A percentile compares a stretch with the other conserved stretches of the same genome.
Conservation (phyloP, 441 rosid genomes). For the Jatropha podagrica region DNA sequence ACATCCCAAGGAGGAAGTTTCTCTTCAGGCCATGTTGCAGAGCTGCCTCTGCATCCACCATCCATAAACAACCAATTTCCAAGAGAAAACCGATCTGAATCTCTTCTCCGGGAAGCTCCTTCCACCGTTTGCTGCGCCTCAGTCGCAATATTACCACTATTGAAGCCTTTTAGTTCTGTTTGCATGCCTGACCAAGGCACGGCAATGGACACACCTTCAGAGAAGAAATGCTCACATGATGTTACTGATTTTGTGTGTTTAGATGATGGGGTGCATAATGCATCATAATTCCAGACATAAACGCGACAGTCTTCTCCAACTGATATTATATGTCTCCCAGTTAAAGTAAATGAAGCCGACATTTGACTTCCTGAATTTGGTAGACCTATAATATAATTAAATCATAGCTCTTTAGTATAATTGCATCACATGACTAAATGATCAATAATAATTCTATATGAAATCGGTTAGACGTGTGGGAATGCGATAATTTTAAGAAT, state of each 20-base stretch:
- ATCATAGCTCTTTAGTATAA: not conserved
- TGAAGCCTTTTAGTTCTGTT: conserved; percentile 10
- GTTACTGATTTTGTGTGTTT: conserved; percentile 45
- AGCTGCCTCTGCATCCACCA: conserved; percentile 44
- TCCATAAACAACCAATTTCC: conserved; percentile 56
- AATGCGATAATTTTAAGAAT: conserved; percentile 6
- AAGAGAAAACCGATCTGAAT: conserved; percentile 45
- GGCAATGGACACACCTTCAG: conserved; percentile 62
- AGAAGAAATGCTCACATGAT: conserved; percentile 70
- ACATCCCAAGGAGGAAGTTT: conserved; percentile 49
- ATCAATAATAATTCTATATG: conserved; percentile 2
- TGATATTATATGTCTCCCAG: conserved; percentile 77
- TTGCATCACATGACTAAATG: conserved; percentile 11
- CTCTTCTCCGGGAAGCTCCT: conserved; percentile 30
- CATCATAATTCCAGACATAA: conserved; percentile 67
- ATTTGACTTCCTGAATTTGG: conserved; percentile 63
- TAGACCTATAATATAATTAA: conserved; percentile 43
- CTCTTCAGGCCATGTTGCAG: conserved; percentile 94
- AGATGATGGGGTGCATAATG: conserved; percentile 26
- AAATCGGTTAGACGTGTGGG: conserved; percentile 3
- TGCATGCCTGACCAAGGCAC: conserved; percentile 55
- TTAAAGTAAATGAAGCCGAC: conserved; percentile 73
- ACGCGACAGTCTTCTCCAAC: conserved; percentile 72
- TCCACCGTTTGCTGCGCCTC: conserved; percentile 10
- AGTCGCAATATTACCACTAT: conserved; percentile 6